Conservation (phyloP, 2,329 filamentous ascomycete species). For the Fusarium pilosicola region DNA sequence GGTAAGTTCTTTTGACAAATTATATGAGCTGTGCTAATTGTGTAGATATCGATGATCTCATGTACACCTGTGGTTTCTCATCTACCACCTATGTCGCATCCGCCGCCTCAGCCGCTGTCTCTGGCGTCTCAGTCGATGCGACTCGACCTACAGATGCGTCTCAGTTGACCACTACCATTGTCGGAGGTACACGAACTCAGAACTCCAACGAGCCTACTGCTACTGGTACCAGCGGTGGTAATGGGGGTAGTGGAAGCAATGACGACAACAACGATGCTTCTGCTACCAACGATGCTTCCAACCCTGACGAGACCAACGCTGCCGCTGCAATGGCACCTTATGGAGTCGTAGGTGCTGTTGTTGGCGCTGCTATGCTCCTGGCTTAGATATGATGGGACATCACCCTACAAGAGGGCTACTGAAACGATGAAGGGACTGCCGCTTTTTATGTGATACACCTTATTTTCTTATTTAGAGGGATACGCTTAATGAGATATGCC, state of each 20-base stretch:
- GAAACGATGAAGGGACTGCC: not conserved
- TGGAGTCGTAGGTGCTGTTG: conserved; percentile 29
- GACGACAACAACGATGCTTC: not conserved
- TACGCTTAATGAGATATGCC: conserved; percentile 18
- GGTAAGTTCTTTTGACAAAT: conserved; percentile 16
- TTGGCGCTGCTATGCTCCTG: conserved; percentile 34
- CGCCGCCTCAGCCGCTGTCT: conserved; percentile 40
- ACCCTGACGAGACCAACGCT: conserved; percentile 29
- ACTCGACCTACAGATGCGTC: conserved; percentile 46
- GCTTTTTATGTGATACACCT: not conserved
- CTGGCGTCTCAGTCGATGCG: conserved; percentile 47
- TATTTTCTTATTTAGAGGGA: not conserved
- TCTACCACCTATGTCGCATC: conserved; percentile 45
- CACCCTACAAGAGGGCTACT: too few relatives aligned
- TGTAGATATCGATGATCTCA: conserved; percentile 50
- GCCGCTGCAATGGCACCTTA: conserved; percentile 27
- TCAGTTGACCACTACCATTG: conserved; percentile 51
- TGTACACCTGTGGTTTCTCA: conserved; percentile 50
- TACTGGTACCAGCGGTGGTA: not conserved
- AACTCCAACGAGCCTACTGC: conserved; percentile 15
- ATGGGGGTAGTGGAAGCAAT: not conserved
- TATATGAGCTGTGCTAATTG: not conserved
- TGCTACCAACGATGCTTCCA: conserved; percentile 19
- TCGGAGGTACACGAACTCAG: conserved; percentile 21
- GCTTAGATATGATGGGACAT: conserved; percentile 10